Conservation (phyloP, 148 eudicot species). For the Cornus controversa region DNA sequence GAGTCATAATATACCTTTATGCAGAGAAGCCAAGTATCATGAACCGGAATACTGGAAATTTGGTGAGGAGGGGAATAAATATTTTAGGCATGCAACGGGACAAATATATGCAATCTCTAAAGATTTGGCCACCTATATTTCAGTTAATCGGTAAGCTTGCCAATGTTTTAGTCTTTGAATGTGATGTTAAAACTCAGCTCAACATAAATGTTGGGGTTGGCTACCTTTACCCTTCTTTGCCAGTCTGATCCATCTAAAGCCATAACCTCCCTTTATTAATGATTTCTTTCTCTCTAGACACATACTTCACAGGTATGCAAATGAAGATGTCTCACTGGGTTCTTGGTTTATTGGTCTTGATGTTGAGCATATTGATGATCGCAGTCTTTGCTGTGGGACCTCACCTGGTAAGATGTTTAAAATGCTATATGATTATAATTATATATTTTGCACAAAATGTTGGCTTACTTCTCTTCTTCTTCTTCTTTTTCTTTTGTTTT, state of each 20-base stretch:
- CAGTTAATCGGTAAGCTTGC: slow-evolving; percentile 49
- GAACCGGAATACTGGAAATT: slow-evolving; percentile 89
- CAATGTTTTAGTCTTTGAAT: neutral
- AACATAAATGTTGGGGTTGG: too few relatives aligned
- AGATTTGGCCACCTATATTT: slow-evolving; percentile 67
- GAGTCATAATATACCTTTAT: slow-evolving; percentile 6
- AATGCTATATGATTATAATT: too few relatives aligned
- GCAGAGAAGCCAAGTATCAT: slow-evolving; percentile 71
- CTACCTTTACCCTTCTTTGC: too few relatives aligned
- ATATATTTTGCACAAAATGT: neutral
- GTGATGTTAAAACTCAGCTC: too few relatives aligned
- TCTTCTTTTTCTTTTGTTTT: too few relatives aligned
- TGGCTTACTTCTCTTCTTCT: too few relatives aligned
- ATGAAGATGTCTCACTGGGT: slow-evolving; percentile 83
- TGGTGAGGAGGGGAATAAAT: slow-evolving; percentile 76
- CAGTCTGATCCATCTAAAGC: too few relatives aligned
- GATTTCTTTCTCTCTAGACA: slow-evolving; percentile 31
- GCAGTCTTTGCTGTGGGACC: slow-evolving; percentile 74
- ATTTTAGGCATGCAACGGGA: slow-evolving; percentile 83
- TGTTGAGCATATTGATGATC: slow-evolving; percentile 74
- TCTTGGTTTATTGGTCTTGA: slow-evolving; percentile 89
- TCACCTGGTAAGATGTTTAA: slow-evolving; percentile 47
- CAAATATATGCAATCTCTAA: slow-evolving; percentile 81
- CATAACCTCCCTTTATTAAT: neutral
- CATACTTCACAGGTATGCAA: slow-evolving; percentile 69